Conservation (phyloP, 75 land plant species). For the Chamaecyparis obtusa region DNA sequence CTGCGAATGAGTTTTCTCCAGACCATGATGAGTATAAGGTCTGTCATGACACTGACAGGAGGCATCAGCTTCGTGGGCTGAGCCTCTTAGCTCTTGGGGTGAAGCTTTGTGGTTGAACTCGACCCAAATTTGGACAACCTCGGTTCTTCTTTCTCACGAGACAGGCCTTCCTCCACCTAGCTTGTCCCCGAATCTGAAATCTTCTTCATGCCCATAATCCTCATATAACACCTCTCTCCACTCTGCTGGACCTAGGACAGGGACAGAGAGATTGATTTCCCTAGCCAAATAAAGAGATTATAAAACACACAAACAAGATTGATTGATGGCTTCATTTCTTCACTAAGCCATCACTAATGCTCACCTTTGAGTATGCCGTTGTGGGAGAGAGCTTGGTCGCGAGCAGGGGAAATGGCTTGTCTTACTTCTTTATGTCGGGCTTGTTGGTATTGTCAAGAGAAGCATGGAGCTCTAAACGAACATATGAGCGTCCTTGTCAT, state of each 20-base stretch:
- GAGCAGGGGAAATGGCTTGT: too few species aligned
- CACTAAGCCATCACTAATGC: too few species aligned
- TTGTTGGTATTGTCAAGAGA: too few species aligned
- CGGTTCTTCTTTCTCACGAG: conserved; percentile 37
- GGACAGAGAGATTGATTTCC: too few species aligned
- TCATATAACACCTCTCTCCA: conserved; percentile 13
- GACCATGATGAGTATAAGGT: conserved; percentile 84
- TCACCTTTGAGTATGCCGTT: too few species aligned
- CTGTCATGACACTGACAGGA: conserved; percentile 80
- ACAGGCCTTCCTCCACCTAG: conserved; percentile 17
- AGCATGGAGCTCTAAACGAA: too few species aligned
- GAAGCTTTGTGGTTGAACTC: conserved; percentile 67
- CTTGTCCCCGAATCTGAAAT: conserved; percentile 58
- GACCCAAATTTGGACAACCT: conserved; percentile 46
- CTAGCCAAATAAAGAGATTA: too few species aligned
- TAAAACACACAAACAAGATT: too few species aligned
- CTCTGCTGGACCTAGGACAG: neutral
- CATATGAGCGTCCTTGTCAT: too few species aligned
- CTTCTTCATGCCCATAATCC: conserved; percentile 31
- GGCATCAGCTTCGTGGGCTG: conserved; percentile 58
- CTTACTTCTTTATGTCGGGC: too few species aligned
- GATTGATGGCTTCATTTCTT: too few species aligned
- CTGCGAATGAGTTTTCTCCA: conserved; percentile 85
- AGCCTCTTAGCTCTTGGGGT: conserved; percentile 41
- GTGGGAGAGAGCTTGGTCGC: too few species aligned